Evolutionary conservation across 108 stramenopile species (phyloP).

Genomic region (Conticribra guillardii): DNA sequence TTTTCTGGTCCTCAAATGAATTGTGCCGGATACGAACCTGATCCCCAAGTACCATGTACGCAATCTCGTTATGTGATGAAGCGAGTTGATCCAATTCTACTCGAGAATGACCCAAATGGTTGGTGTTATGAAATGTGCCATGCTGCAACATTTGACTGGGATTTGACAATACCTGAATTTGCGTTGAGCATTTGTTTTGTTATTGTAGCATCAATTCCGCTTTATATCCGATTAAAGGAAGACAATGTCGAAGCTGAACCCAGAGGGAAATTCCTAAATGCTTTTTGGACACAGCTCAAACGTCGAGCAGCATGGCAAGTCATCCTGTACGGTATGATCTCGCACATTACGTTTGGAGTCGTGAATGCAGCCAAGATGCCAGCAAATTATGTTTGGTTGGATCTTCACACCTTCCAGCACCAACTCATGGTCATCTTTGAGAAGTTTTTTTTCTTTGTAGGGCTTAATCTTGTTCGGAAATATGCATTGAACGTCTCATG

Average conservation of each 20-base stretch:
- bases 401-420: slow-evolving; percentile 51
- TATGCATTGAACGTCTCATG: slow-evolving; percentile 46
- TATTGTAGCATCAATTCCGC: slow-evolving; percentile 38
- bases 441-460: slow-evolving; percentile 49
- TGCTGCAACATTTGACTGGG: slow-evolving; percentile 45
- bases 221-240: slow-evolving; percentile 50
- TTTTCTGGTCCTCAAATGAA: slow-evolving; percentile 53
- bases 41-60: slow-evolving; percentile 39
- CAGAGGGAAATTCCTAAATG: slow-evolving; percentile 20
- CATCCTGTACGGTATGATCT: slow-evolving; percentile 54
- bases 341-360: slow-evolving; percentile 51
- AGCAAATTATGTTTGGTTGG: slow-evolving; percentile 53
- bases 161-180: slow-evolving; percentile 49
- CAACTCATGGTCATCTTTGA: slow-evolving; percentile 51
- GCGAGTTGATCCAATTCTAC: slow-evolving; percentile 39
- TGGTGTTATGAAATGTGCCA: slow-evolving; percentile 47
- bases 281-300: slow-evolving; percentile 44
- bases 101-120: slow-evolving; percentile 22
- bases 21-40: slow-evolving; percentile 49
- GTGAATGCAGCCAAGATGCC: slow-evolving; percentile 50
- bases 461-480: slow-evolving; percentile 39
- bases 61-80: slow-evolving; percentile 13
- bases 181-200: slow-evolving; percentile 48
- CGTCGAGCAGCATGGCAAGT: slow-evolving; percentile 50
- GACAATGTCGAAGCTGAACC: slow-evolving; percentile 37